Conservation (phyloP, 345 rosid genomes). For the Sonneratia caseolaris region DNA sequence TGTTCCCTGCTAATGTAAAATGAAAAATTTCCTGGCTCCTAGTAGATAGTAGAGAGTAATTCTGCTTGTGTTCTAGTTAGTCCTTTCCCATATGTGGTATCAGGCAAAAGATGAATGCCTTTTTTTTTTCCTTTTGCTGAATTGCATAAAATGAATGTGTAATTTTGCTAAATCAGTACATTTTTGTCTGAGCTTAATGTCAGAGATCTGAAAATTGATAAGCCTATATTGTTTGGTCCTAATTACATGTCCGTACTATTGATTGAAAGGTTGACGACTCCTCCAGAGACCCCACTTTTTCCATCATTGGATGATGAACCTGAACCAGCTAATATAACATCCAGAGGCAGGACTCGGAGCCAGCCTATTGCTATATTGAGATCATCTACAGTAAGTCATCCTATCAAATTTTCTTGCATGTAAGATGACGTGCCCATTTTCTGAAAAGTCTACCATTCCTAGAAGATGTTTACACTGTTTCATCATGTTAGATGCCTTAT, state of each 20-base stretch:
- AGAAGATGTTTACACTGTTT: neutral
- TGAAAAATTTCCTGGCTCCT: neutral
- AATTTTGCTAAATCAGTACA: neutral
- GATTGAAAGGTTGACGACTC: slow-evolving; percentile 81
- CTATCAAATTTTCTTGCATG: slow-evolving; percentile 9
- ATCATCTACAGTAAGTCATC: slow-evolving; percentile 72
- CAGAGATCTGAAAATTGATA: neutral
- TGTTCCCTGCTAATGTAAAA: neutral
- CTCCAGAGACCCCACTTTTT: slow-evolving; percentile 97
- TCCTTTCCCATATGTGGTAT: neutral
- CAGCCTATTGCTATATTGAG: slow-evolving; percentile 86
- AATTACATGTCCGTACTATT: slow-evolving; percentile 22
- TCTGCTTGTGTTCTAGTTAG: neutral
- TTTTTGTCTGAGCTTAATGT: neutral
- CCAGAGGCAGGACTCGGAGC: slow-evolving; percentile 81
- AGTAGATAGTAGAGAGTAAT: neutral
- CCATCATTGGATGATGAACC: slow-evolving; percentile 87
- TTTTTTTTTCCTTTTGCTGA: too few relatives aligned
- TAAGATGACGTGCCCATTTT: neutral
- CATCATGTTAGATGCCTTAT: neutral
- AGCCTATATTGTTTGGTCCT: slow-evolving; percentile 13
- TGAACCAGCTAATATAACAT: slow-evolving; percentile 35
- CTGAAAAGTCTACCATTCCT: neutral
- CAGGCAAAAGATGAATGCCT: neutral
- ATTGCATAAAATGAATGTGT: neutral